These are phyloP conservation scores for Kwoniella sp. DNA, from an alignment of 768 basidiomycete genomes.

Conservation along the genomic window DNA sequence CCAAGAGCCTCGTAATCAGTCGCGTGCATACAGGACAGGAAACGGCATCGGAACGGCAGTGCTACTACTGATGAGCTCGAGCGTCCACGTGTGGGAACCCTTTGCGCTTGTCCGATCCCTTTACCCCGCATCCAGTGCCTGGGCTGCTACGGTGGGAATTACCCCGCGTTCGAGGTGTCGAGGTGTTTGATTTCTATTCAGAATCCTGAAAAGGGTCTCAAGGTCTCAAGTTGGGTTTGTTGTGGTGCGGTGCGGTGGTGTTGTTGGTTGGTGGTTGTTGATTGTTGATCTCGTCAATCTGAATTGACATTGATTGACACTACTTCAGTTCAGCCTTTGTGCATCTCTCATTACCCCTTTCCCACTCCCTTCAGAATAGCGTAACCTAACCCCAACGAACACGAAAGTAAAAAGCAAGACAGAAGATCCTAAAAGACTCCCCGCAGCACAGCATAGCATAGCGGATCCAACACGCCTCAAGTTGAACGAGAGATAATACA, in stretches of 20 bases:
- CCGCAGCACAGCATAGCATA: constrained; percentile 2
- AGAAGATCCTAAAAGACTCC: too few species aligned
- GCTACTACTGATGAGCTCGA: too few species aligned
- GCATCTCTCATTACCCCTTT: too few species aligned
- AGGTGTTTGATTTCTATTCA: not conserved
- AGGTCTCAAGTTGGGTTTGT: not conserved
- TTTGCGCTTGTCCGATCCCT: constrained; percentile 4
- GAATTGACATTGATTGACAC: too few species aligned
- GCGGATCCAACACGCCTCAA: not conserved
- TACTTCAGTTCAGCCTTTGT: too few species aligned
- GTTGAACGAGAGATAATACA: not conserved
- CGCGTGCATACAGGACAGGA: constrained; percentile 11
- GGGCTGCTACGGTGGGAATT: not conserved
- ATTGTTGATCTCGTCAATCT: constrained; percentile 4
- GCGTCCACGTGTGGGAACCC: not conserved
- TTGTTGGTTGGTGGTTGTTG: not conserved
- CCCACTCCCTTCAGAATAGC: too few species aligned
- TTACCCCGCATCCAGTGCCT: not conserved
- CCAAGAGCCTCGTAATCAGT: not conserved
- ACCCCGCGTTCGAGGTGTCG: constrained; percentile 1
- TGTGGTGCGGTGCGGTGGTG: not conserved
- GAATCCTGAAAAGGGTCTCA: constrained; percentile 7
- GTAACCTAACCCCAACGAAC: too few species aligned
- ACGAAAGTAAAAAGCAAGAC: too few species aligned
- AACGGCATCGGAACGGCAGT: too few species aligned